Conservation (phyloP, 345 rosid genomes). For the Streptanthus diversifolius region DNA sequence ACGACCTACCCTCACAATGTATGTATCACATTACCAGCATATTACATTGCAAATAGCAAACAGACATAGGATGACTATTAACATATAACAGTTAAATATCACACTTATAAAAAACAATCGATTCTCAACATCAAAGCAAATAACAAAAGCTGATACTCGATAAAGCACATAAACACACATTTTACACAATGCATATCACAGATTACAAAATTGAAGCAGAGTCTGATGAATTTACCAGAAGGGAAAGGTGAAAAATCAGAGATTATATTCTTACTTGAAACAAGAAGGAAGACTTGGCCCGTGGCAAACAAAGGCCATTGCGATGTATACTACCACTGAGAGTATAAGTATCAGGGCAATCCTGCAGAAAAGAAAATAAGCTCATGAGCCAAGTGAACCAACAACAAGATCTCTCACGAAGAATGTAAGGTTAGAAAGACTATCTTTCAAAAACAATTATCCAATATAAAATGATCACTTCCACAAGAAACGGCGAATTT, state of each 20-base stretch:
- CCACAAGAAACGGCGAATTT: background rate
- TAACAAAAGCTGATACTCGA: background rate
- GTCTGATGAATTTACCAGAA: background rate
- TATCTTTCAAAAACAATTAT: background rate
- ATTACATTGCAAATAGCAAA: background rate
- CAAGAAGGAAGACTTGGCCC: constrained; percentile 74
- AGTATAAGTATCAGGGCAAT: constrained; percentile 56
- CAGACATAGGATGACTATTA: background rate
- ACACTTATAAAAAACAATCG: background rate
- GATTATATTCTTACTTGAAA: constrained; percentile 42
- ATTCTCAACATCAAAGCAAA: background rate
- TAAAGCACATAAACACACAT: constrained; percentile 14
- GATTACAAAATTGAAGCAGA: constrained; percentile 2
- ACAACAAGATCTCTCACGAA: background rate
- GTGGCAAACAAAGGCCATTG: constrained; percentile 76
- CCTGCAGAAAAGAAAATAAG: constrained; percentile 49
- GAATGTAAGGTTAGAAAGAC: background rate
- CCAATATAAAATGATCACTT: background rate
- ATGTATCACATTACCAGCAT: background rate
- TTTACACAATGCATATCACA: constrained; percentile 2
- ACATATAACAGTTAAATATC: background rate
- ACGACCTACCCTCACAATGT: background rate
- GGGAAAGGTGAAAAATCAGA: constrained; percentile 3
- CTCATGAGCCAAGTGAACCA: constrained; percentile 3
- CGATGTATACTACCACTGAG: constrained; percentile 59